These are phyloP conservation scores for Nicotiana attenuata DNA, from an alignment of 257 asterid genomes.

Conservation along the genomic window DNA sequence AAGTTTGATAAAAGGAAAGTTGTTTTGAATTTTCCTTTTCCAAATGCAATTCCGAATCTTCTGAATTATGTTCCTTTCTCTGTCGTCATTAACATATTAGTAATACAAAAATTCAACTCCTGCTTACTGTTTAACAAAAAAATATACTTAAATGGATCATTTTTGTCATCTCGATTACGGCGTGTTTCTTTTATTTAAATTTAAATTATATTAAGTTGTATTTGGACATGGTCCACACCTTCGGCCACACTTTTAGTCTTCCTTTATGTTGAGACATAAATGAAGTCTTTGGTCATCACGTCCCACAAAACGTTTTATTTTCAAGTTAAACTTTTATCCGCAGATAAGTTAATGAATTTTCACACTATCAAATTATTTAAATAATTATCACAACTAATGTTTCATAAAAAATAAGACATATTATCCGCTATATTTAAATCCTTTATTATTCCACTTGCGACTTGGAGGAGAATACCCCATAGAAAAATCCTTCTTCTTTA, in stretches of 20 bases:
- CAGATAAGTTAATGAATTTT: background rate
- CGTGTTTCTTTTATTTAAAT: background rate
- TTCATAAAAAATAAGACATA: background rate
- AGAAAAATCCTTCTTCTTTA: background rate
- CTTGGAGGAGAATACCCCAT: too few relatives aligned
- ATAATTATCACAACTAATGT: background rate
- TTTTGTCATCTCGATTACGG: background rate
- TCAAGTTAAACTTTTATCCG: background rate
- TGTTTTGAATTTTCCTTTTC: background rate
- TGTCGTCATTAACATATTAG: background rate
- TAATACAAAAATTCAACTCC: background rate
- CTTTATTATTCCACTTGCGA: too few relatives aligned
- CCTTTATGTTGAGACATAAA: background rate
- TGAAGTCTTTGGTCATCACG: background rate
- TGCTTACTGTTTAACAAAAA: background rate
- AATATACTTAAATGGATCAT: background rate
- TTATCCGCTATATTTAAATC: too few relatives aligned
- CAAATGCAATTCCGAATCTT: background rate
- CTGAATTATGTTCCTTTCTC: background rate
- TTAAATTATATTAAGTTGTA: background rate
- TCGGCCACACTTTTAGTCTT: background rate
- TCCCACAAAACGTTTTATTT: background rate
- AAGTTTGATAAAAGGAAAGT: background rate
- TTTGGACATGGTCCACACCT: background rate
- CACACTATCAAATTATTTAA: background rate